phyloP scores from a whole-genome alignment of 164 flowering plant species.

The Tetrastigma voinierianum region DNA sequence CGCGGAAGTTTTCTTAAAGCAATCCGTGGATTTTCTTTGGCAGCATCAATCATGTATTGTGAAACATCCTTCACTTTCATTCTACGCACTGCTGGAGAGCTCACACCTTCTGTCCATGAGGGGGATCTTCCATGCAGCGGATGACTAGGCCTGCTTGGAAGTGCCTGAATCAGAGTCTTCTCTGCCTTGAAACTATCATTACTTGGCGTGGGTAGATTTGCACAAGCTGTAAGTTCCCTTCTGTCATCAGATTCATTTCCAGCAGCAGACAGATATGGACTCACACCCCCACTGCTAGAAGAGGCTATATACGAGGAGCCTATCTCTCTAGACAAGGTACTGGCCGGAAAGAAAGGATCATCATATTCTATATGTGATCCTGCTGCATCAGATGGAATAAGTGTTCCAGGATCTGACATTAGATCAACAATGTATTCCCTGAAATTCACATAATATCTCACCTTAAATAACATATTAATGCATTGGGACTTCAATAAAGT shows the following conservation, averaged over 20 bases:
- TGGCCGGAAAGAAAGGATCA: constrained; percentile 40
- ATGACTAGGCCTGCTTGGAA: constrained; percentile 35
- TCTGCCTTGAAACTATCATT: constrained; percentile 18
- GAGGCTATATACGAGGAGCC: constrained; percentile 45
- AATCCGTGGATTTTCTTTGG: constrained; percentile 91
- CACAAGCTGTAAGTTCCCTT: constrained; percentile 19
- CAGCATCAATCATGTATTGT: constrained; percentile 94
- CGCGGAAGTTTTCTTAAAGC: constrained; percentile 98
- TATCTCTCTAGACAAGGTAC: constrained; percentile 50
- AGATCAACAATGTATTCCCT: constrained; percentile 98
- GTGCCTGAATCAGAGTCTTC: constrained; percentile 29
- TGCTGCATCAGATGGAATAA: constrained; percentile 87
- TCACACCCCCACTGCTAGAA: constrained; percentile 52
- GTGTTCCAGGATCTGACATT: constrained; percentile 95
- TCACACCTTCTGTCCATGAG: constrained; percentile 96
- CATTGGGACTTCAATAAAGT: neutral
- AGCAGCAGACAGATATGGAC: constrained; percentile 32
- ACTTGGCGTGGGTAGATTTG: constrained; percentile 18
- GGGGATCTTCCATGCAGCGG: constrained; percentile 83
- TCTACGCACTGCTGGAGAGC: constrained; percentile 78
- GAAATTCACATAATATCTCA: constrained; percentile 27
- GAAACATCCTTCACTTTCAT: constrained; percentile 98
- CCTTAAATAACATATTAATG: constrained; percentile 2
- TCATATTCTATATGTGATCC: constrained; percentile 54
- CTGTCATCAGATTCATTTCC: constrained; percentile 31